These are phyloP conservation scores for Haemoproteus tartakovskyi DNA, from an alignment of 169 alveolate genomes.

Conservation along the genomic window DNA sequence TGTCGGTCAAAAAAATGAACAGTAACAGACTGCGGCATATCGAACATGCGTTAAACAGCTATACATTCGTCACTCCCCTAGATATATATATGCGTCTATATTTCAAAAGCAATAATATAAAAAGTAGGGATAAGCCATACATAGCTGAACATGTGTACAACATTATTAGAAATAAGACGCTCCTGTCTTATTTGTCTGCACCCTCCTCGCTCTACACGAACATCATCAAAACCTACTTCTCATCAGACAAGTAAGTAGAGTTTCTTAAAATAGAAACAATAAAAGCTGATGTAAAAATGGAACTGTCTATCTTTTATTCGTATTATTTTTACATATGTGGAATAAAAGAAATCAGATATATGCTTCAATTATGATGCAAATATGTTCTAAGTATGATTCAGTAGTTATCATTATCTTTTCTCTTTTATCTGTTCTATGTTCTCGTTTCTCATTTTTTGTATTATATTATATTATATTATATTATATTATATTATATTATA, in stretches of 20 bases:
- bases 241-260: slow-evolving; percentile 39
- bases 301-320: too few relatives aligned
- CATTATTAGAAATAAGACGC: slow-evolving; percentile 46
- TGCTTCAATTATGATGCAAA: too few relatives aligned
- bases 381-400: too few relatives aligned
- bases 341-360: neutral
- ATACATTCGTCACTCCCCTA: slow-evolving; percentile 56
- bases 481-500: too few relatives aligned
- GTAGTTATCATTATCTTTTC: too few relatives aligned
- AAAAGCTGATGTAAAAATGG: too few relatives aligned
- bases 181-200: slow-evolving; percentile 32
- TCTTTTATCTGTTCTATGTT: too few relatives aligned
- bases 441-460: too few relatives aligned
- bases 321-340: too few relatives aligned
- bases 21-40: slow-evolving; percentile 63
- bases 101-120: slow-evolving; percentile 57
- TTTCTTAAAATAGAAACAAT: too few relatives aligned
- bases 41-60: slow-evolving; percentile 62
- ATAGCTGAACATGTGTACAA: slow-evolving; percentile 63
- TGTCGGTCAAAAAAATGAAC: slow-evolving; percentile 19
- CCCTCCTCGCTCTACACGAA: slow-evolving; percentile 45
- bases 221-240: slow-evolving; percentile 45
- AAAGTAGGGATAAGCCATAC: slow-evolving; percentile 48
- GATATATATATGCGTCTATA: slow-evolving; percentile 66
- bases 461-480: too few relatives aligned